Conservation (phyloP, 305 asterid species). For the Fraxinus platypoda region DNA sequence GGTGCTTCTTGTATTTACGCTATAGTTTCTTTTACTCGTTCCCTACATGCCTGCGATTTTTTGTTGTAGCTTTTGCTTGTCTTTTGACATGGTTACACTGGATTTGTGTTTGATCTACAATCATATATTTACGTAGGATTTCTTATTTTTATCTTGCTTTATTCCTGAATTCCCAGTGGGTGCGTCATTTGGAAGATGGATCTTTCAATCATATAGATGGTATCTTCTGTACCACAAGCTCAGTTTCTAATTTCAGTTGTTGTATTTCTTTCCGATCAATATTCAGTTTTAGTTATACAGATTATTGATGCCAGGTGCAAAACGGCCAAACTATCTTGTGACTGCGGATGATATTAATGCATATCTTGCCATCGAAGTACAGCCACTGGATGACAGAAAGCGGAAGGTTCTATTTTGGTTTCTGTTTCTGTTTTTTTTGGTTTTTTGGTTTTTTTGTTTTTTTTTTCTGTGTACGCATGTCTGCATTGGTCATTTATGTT, state of each 20-base stretch:
- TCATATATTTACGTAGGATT: slow-evolving; percentile 21
- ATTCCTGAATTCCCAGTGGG: slow-evolving; percentile 79
- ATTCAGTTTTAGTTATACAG: slow-evolving; percentile 23
- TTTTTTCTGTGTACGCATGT: background rate
- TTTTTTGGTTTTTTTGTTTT: background rate
- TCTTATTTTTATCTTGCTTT: slow-evolving; percentile 20
- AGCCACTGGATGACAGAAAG: slow-evolving; percentile 91
- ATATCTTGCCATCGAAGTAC: slow-evolving; percentile 95
- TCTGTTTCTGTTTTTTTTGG: background rate
- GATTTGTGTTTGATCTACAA: slow-evolving; percentile 21
- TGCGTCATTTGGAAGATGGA: slow-evolving; percentile 94
- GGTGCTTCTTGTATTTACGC: slow-evolving; percentile 42
- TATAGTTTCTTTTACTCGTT: background rate
- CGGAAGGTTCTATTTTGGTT: slow-evolving; percentile 64
- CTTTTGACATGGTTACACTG: slow-evolving; percentile 12
- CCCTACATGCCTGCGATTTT: background rate
- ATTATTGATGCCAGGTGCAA: slow-evolving; percentile 69
- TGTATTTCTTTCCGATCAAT: slow-evolving; percentile 15
- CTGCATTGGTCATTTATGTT: background rate
- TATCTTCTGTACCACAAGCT: slow-evolving; percentile 30
- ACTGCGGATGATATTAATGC: slow-evolving; percentile 95
- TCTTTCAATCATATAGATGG: slow-evolving; percentile 91
- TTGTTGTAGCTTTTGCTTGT: background rate
- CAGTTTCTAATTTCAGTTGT: background rate
- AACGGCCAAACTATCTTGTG: slow-evolving; percentile 88